Evolutionary conservation across 2,329 filamentous ascomycete species (phyloP), one percentile per base, ranked within the genome.

Genomic region (Epicoccum sorghinum): DNA sequence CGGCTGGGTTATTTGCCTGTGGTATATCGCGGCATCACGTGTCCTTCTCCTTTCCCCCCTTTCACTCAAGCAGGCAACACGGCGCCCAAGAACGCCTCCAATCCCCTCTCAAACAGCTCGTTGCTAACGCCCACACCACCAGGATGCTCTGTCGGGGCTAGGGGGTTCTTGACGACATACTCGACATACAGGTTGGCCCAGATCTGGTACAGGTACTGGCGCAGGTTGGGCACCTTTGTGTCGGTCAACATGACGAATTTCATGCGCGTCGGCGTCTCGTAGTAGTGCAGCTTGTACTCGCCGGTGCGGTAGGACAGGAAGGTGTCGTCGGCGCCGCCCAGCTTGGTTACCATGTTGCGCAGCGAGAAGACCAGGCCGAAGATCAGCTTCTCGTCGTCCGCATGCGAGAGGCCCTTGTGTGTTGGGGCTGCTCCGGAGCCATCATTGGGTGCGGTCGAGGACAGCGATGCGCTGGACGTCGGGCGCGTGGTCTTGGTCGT

Each of bases 121-220:
- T 87, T 88, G 53, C 84, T 82, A 33, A 88, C 85, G 2, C 85
- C 85, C 29, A 85, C 73, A 10, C 85, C 85, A 8, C 82, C 81
- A 0, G 83, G 81, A 69, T 87, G 85, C 65, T 87, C 85, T 1
- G 80, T 75, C 0, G 85, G 85, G 32, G 83, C 82, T 18, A 88
- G 75, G 3, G 85, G 85, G 57, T 86, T 87, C 69, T 88, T 88
- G 45, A 87, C 84, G 27, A 88, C 85, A 69, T 95, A 99, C 79
- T 99, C 95, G 14, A 99, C 93, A 79, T 95, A 99, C 23, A 98
- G 84, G 74, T 96, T 98, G 54, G 97, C 96, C 76, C 97, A 99
- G 59, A 99, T 97, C 82, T 99, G 95, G 74, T 99, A 93, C 69
- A 99, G 78, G 22, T 96, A 93, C 66, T 96, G 91, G 39, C 93